Evolutionary conservation across 768 basidiomycete genomes (phyloP).

Genomic region (Termitomyces sp.): DNA sequence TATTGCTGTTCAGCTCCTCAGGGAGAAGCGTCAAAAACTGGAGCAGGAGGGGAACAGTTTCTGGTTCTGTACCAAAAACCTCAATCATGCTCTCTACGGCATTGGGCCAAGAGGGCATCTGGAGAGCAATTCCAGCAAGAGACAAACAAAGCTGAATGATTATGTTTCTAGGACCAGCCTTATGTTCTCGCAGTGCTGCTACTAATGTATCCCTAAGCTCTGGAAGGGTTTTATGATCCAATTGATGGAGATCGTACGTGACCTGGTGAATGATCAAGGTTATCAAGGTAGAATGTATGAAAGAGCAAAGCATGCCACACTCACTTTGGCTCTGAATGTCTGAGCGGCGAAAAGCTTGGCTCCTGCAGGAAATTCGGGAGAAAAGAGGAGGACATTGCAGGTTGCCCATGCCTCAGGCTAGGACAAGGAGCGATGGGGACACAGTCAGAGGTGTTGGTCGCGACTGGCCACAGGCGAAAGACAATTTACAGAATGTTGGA

Average conservation of each 20-base stretch:
- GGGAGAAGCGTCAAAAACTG: constrained; percentile 90
- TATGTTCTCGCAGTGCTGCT: constrained; percentile 65
- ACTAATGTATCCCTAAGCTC: constrained; percentile 87
- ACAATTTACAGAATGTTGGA: constrained; percentile 97
- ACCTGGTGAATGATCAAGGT: constrained; percentile 54
- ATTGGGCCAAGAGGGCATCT: constrained; percentile 81
- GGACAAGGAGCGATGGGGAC: constrained; percentile 51
- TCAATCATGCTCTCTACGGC: constrained; percentile 80
- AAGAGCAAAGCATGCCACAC: constrained; percentile 26
- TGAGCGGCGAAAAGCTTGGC: constrained; percentile 95
- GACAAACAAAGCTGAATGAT: constrained; percentile 89
- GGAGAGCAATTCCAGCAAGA: constrained; percentile 84
- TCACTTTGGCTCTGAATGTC: constrained; percentile 90
- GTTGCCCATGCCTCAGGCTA: constrained; percentile 97
- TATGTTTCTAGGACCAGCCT: constrained; percentile 75
- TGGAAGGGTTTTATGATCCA: constrained; percentile 64
- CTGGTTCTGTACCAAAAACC: constrained; percentile 77
- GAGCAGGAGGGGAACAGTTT: constrained; percentile 76
- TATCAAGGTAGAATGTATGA: constrained; percentile 19
- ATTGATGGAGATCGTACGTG: constrained; percentile 90
- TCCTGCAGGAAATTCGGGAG: constrained; percentile 67
- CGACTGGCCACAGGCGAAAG: constrained; percentile 66
- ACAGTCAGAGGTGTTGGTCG: constrained; percentile 63
- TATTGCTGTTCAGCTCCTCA: constrained; percentile 82
- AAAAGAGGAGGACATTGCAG: constrained; percentile 86